These are phyloP conservation scores for Trichoderma aggressivum DNA, from an alignment of 2,329 filamentous ascomycete species.

Conservation along the genomic window DNA sequence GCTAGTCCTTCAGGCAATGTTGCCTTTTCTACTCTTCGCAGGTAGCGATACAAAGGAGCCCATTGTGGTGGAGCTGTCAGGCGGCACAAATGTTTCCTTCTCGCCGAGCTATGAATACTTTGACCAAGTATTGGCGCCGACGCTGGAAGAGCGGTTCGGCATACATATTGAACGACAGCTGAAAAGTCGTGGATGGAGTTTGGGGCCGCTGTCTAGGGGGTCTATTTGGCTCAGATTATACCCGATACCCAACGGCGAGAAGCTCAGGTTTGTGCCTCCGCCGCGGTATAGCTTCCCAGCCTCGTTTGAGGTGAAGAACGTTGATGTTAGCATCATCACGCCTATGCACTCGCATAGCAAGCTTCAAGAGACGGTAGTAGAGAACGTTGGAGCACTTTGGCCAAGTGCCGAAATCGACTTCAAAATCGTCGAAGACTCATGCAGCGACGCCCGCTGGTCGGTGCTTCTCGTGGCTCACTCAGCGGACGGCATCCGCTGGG, in stretches of 20 bases:
- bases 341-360: slow-evolving; percentile 42
- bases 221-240: slow-evolving; percentile 42
- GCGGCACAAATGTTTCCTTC: slow-evolving; percentile 58
- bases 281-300: slow-evolving; percentile 23
- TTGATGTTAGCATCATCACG: slow-evolving; percentile 52
- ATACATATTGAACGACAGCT: slow-evolving; percentile 46
- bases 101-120: slow-evolving; percentile 61
- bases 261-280: slow-evolving; percentile 36
- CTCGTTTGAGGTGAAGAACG: slow-evolving; percentile 38
- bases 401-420: slow-evolving; percentile 45
- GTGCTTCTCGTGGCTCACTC: slow-evolving; percentile 56
- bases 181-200: slow-evolving; percentile 49
- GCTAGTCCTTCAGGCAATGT: slow-evolving; percentile 57
- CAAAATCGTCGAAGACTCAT: slow-evolving; percentile 49
- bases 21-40: slow-evolving; percentile 57
- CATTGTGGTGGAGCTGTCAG: slow-evolving; percentile 50
- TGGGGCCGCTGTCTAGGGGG: slow-evolving; percentile 41
- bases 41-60: slow-evolving; percentile 41
- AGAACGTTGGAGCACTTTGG: slow-evolving; percentile 41
- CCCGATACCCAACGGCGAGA: slow-evolving; percentile 33
- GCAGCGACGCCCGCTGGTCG: slow-evolving; percentile 50
- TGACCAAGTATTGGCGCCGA: slow-evolving; percentile 57
- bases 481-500: slow-evolving; percentile 43
- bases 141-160: slow-evolving; percentile 49
- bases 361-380: slow-evolving; percentile 40